Base-by-base conservation (phyloP, 768 basidiomycete genomes). In the Cytidiella melzeri region DNA sequence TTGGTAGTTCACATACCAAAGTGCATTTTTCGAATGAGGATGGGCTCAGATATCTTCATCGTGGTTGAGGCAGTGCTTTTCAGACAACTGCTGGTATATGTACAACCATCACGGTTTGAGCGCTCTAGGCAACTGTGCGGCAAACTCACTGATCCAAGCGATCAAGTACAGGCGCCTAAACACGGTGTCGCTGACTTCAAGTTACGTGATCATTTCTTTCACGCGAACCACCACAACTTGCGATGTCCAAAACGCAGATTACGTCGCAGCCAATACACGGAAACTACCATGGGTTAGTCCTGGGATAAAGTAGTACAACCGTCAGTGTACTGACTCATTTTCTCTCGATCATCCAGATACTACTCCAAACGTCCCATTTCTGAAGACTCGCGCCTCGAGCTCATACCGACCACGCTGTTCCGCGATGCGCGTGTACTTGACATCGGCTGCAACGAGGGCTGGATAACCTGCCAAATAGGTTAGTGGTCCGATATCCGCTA, bases 401-500 rank as follows among this genome's bases (percentile, higher is more conserved):
- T 83, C 15, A 67, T 95, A 1, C 82, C 83, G 0, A 36, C 64
- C 3, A 55, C 64, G 1, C 67, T 85, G 27, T 82, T 92, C 56
- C 23, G 51, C 3, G 74, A 65, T 12, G 77, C 78, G 50, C 68
- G 71, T 41, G 83, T 93, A 2, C 73, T 95, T 10, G 92, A 95
- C 64, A 67, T 94, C 0, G 92, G 92, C 1, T 90, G 88, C 61
- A 95, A 94, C 62, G 83, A 89, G 59, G 92, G 92, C 6, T 80
- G 77, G 74, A 82, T 94, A 28, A 84, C 87, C 1, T 85, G 85
- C 61, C 88, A 93, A 62, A 80, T 93, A n/a, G 91, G 91, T 84
- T 54, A 42, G 71, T 41, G 2, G 4, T 34, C 42, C 53, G 27
- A 25, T 34, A 20, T 3, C 26, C 2, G 13, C 15, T 38, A 21